These are phyloP conservation scores for Hyphopichia pseudoburtonii DNA, from an alignment of 1,139 yeast species.

Conservation along the genomic window DNA sequence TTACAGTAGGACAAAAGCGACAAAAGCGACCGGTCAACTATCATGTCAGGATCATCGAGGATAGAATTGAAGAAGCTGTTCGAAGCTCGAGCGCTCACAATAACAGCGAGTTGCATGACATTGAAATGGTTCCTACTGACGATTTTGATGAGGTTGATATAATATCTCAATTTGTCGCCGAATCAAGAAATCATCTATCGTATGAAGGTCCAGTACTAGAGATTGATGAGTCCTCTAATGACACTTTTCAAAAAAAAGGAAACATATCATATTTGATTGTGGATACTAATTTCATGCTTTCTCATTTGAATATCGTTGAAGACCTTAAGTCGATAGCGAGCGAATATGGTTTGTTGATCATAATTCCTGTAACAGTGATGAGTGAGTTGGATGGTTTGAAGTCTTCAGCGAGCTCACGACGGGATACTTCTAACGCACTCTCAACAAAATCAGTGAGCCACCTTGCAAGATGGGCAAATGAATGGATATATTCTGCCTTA, in stretches of 20 bases:
- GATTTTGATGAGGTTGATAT: constrained; percentile 44
- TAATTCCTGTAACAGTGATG: constrained; percentile 70
- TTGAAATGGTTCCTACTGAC: constrained; percentile 53
- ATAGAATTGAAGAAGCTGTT: constrained; percentile 31
- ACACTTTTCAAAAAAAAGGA: constrained; percentile 15
- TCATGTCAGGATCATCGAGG: constrained; percentile 31
- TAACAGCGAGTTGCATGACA: constrained; percentile 33
- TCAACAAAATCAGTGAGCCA: constrained; percentile 44
- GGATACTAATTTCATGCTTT: constrained; percentile 76
- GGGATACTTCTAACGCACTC: constrained; percentile 7
- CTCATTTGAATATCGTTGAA: constrained; percentile 60
- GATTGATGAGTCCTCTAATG: constrained; percentile 14
- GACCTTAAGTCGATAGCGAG: constrained; percentile 41
- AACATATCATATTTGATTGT: constrained; percentile 49
- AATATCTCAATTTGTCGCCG: constrained; percentile 43
- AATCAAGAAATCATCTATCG: constrained; percentile 17
- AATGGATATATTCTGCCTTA: constrained; percentile 70
- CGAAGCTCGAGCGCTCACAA: constrained; percentile 8
- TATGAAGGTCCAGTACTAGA: constrained; percentile 17
- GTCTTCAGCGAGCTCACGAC: constrained; percentile 23
- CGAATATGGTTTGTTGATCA: constrained; percentile 46
- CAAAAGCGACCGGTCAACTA: constrained; percentile 21
- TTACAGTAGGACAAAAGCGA: constrained; percentile 32
- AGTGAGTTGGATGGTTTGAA: constrained; percentile 82
- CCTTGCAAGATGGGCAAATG: constrained; percentile 72